These are phyloP conservation scores for Alternaria angustiovoidea DNA, from an alignment of 2,329 filamentous ascomycete genomes.

Conservation along the genomic window DNA sequence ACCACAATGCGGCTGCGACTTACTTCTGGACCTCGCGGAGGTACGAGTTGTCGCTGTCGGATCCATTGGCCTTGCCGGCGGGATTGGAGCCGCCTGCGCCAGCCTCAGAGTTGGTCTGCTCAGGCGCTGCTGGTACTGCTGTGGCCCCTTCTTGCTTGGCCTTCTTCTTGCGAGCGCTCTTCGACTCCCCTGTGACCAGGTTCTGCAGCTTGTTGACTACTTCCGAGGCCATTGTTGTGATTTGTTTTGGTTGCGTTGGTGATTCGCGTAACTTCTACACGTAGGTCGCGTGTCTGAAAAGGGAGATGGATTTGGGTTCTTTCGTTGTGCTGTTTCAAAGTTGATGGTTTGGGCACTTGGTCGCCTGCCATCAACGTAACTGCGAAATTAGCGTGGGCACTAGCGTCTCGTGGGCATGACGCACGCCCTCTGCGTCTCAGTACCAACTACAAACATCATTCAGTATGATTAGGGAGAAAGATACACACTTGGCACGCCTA, in stretches of 20 bases:
- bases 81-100: conserved; percentile 44
- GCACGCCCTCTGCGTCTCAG: conserved; percentile 4
- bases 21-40: conserved; percentile 92
- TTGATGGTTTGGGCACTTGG: conserved; percentile 19
- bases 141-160: conserved; percentile 53
- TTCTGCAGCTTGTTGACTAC: conserved; percentile 69
- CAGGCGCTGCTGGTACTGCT: conserved; percentile 55
- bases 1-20: conserved; percentile 43
- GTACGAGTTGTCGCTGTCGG: conserved; percentile 78
- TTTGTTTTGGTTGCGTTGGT: conserved; percentile 17
- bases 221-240: conserved; percentile 57
- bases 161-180: conserved; percentile 63
- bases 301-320: conserved; percentile 8
- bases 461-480: neutral
- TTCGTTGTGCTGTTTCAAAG: conserved; percentile 19
- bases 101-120: conserved; percentile 42
- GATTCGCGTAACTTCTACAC: conserved; percentile 20
- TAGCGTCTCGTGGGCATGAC: conserved; percentile 21
- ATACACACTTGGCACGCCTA: neutral
- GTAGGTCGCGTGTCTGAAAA: conserved; percentile 24
- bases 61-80: conserved; percentile 58
- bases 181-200: conserved; percentile 64
- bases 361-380: conserved; percentile 22
- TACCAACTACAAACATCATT: neutral
- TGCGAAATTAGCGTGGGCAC: conserved; percentile 22